These are phyloP conservation scores for Oryza coarctata DNA, from an alignment of 176 grass and related monocot species.

Conservation along the genomic window DNA sequence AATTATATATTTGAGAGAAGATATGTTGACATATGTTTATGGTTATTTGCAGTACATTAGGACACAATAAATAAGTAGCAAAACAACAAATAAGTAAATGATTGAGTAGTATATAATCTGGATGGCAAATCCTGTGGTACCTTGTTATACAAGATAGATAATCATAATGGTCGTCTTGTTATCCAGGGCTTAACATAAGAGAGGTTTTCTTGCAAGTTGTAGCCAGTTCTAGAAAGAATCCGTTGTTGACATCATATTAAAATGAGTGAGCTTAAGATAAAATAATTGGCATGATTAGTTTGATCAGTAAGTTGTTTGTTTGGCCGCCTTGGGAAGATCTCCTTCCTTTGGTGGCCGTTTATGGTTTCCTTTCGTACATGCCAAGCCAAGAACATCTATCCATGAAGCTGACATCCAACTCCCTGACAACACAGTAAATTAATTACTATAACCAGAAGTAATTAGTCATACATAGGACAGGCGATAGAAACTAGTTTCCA, in stretches of 20 bases:
- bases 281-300: slow-evolving; percentile 23
- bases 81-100: slow-evolving; percentile 8
- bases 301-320: slow-evolving; percentile 35
- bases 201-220: slow-evolving; percentile 41
- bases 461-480: not conserved
- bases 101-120: slow-evolving; percentile 17
- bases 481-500: slow-evolving; percentile 5
- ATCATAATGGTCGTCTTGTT: slow-evolving; percentile 29
- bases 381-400: slow-evolving; percentile 3
- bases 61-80: not conserved
- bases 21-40: not conserved
- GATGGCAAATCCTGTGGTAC: slow-evolving; percentile 21
- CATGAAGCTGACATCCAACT: slow-evolving; percentile 6
- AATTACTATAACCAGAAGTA: not conserved
- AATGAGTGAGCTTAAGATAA: slow-evolving; percentile 17
- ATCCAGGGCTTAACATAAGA: not conserved
- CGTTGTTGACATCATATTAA: slow-evolving; percentile 41
- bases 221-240: slow-evolving; percentile 33
- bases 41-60: not conserved
- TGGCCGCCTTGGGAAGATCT: slow-evolving; percentile 27
- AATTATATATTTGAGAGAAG: not conserved
- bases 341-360: slow-evolving; percentile 3
- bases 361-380: not conserved
- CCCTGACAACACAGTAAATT: not conserved
- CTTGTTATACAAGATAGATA: slow-evolving; percentile 22